A percentile compares a stretch with the other conserved stretches of the same genome.
Evolutionary conservation across 768 basidiomycete genomes (phyloP).

Genomic region (Collybia nuda): DNA sequence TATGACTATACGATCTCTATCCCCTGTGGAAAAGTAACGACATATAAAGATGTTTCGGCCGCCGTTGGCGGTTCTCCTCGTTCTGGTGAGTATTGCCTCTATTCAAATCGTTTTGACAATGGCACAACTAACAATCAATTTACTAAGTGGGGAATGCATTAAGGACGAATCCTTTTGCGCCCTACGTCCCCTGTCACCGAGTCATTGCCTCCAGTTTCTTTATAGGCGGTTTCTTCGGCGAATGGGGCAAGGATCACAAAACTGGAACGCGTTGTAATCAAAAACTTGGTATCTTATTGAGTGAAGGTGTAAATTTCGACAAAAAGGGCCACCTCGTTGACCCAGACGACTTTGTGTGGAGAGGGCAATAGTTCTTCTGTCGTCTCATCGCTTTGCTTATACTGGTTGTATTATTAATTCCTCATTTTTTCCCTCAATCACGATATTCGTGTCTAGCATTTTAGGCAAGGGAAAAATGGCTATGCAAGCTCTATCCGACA

Average conservation of each 20-base stretch:
- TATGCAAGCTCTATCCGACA: too few species aligned
- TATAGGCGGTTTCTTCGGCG: conserved; percentile 64
- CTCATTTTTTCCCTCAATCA: too few species aligned
- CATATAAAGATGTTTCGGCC: conserved; percentile 52
- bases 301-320: conserved; percentile 55
- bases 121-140: background rate
- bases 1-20: conserved; percentile 54
- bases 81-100: conserved; percentile 44
- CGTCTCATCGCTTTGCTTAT: too few species aligned
- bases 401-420: too few species aligned
- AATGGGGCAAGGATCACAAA: conserved; percentile 51
- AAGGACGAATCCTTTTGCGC: conserved; percentile 65
- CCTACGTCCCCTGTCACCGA: conserved; percentile 69
- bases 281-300: conserved; percentile 49
- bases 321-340: conserved; percentile 37
- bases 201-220: conserved; percentile 61
- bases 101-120: background rate
- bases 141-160: conserved; percentile 60
- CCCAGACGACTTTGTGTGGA: conserved; percentile 22
- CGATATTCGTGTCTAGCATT: too few species aligned
- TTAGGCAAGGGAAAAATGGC: too few species aligned
- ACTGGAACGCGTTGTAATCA: conserved; percentile 39
- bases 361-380: background rate
- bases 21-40: conserved; percentile 51
- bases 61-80: conserved; percentile 62